Evolutionary conservation across 2,329 filamentous ascomycete species (phyloP).

Genomic region (Microsporum audouinii): DNA sequence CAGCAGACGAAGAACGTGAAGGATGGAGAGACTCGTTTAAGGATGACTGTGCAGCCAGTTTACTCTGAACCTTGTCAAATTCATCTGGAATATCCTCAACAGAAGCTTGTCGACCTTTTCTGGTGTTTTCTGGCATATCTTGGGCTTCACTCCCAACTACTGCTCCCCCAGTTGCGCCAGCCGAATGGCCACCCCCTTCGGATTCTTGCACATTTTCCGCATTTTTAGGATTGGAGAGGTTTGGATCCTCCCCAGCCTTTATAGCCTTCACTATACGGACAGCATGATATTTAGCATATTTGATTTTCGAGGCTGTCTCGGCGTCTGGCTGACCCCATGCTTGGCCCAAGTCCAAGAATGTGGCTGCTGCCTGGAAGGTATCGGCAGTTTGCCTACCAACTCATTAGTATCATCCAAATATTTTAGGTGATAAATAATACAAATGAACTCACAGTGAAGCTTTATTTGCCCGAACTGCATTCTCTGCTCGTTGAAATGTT

Average conservation of each 20-base stretch:
- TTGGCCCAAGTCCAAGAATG: conserved; percentile 77
- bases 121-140: not conserved
- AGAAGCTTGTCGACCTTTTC: conserved; percentile 38
- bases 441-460: conserved; percentile 54
- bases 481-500: conserved; percentile 73
- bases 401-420: not conserved
- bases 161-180: conserved; percentile 53
- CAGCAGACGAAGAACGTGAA: conserved; percentile 33
- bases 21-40: conserved; percentile 42
- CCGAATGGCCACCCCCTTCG: conserved; percentile 35
- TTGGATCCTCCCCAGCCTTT: conserved; percentile 83
- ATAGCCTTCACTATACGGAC: conserved; percentile 81
- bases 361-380: conserved; percentile 83
- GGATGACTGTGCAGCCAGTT: conserved; percentile 38
- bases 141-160: not conserved
- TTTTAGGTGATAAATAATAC: not conserved
- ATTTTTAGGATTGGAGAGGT: conserved; percentile 63
- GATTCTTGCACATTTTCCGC: conserved; percentile 43
- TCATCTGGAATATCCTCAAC: conserved; percentile 53
- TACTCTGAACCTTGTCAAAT: conserved; percentile 37
- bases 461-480: conserved; percentile 68
- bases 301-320: conserved; percentile 76
- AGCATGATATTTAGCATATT: conserved; percentile 94
- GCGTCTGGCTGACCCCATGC: conserved; percentile 69
- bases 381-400: conserved; percentile 69